Base-by-base conservation (phyloP, 1,139 yeast genomes). In the Taphrina pruni region DNA sequence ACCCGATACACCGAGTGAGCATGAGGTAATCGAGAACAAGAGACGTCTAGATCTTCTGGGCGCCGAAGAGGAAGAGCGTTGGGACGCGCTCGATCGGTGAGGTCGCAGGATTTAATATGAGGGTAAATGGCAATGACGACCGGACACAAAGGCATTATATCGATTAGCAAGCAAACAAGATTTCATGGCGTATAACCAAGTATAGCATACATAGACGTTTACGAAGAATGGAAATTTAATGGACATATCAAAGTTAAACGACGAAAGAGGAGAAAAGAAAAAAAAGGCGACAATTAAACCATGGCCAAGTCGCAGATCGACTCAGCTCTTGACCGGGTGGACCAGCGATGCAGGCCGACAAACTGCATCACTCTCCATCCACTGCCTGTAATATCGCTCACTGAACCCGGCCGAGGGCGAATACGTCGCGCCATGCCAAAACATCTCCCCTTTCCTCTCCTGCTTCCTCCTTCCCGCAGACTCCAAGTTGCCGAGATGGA, bases 41-140 rank as follows among this genome's bases (percentile, higher is more conserved):
- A 46, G 35, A n/a, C 26, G 20, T 11, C 11, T 35, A 38, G 62
- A 58, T 32, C 26, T 45, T 14, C 6, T 58, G 43, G 67, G 43
- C 35, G 67, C 67, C 21, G 67, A 64, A 35, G 67, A 64, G 21
- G 67, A 46, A 11, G 61, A 64, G 36, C 56, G 67, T 1, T 50
- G 43, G 14, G 67, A 64, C 35, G 56, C 58, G 5, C 39, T 55
- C 11, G 67, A 64, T n/a, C 54, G 67, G 7, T 64, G 41, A 45
- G 20, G 48, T 6, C 26, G 1, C 26, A 26, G 26, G 4, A 4
- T 1, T 26, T 26, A 1, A 26, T 26, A 26, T 26, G 26, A 26
- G 26, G 26, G 26, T 26, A 26, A 26, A 26, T 26, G 26, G 26
- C 4, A 26, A 1, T 26, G 32, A 2, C 32, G 32, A 26, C 32